Conservation (phyloP, 2,329 filamentous ascomycete genomes). For the Hypoxylon sp. region DNA sequence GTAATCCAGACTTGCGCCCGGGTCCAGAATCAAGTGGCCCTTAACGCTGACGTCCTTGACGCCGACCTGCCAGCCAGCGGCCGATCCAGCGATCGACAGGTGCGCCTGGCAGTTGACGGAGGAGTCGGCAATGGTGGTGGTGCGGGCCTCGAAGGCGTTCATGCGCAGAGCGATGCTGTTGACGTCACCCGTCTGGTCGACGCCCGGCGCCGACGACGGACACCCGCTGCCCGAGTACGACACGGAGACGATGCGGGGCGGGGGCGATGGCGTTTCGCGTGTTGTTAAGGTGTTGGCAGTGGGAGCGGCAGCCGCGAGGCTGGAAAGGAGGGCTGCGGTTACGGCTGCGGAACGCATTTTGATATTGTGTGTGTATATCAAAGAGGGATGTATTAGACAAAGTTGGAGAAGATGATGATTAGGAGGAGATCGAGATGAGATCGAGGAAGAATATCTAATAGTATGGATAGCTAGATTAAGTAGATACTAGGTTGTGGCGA, state of each 20-base stretch:
- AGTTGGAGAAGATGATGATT: slow-evolving; percentile 1
- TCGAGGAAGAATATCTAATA: slow-evolving; percentile 7
- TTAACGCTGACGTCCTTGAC: slow-evolving; percentile 54
- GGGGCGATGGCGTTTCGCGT: slow-evolving; percentile 46
- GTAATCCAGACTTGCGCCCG: slow-evolving; percentile 54
- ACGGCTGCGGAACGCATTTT: slow-evolving; percentile 45
- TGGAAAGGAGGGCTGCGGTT: slow-evolving; percentile 30
- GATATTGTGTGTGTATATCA: slow-evolving; percentile 1
- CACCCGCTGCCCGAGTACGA: slow-evolving; percentile 58
- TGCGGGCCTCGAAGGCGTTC: slow-evolving; percentile 50
- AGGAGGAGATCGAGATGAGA: not conserved
- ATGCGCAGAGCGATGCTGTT: slow-evolving; percentile 52
- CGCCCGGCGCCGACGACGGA: slow-evolving; percentile 53
- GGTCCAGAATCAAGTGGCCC: slow-evolving; percentile 54
- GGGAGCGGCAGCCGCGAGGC: slow-evolving; percentile 45
- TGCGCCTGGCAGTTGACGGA: slow-evolving; percentile 59
- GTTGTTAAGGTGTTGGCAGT: slow-evolving; percentile 31
- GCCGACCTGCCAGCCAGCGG: slow-evolving; percentile 59
- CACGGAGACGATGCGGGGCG: slow-evolving; percentile 54
- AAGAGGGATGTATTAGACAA: not conserved
- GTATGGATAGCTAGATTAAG: slow-evolving; percentile 24
- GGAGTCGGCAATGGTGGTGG: slow-evolving; percentile 44
- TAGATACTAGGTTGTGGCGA: slow-evolving; percentile 18
- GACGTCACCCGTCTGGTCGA: slow-evolving; percentile 53
- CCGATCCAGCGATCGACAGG: slow-evolving; percentile 49